Percentiles rank a stretch among this genome's conserved stretches.
Evolutionary conservation across 306 rosid species (phyloP).

Genomic region (Ziziphus jujuba): DNA sequence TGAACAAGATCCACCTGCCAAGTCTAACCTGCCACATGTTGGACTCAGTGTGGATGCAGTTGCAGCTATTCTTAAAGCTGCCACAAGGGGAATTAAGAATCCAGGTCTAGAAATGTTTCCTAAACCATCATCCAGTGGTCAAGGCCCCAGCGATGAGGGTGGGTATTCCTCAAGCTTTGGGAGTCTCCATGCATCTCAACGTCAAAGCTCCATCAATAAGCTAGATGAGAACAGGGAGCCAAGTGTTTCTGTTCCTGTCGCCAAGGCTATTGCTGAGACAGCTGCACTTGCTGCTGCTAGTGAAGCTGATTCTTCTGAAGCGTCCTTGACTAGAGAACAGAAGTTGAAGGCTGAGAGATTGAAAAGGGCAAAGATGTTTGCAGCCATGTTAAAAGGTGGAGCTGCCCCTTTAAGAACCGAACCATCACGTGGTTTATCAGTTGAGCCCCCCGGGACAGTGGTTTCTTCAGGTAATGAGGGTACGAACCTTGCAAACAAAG

Average conservation of each 20-base stretch:
- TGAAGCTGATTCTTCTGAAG: constrained; percentile 84
- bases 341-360: constrained; percentile 82
- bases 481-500: constrained; percentile 44
- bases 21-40: constrained; percentile 39
- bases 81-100: constrained; percentile 65
- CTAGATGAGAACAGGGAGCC: constrained; percentile 23
- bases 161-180: constrained; percentile 48
- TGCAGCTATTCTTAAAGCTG: constrained; percentile 89
- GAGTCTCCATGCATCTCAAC: constrained; percentile 47
- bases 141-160: constrained; percentile 46
- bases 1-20: constrained; percentile 48
- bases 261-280: constrained; percentile 63
- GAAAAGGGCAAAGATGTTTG: constrained; percentile 86
- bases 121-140: constrained; percentile 47
- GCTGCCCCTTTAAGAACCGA: constrained; percentile 53
- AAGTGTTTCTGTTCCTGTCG: constrained; percentile 44
- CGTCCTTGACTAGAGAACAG: constrained; percentile 69
- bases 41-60: constrained; percentile 48
- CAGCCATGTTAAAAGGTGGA: constrained; percentile 71
- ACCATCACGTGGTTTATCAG: constrained; percentile 42
- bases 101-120: constrained; percentile 46
- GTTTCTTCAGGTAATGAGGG: constrained; percentile 51
- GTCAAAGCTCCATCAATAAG: constrained; percentile 27
- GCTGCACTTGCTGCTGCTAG: constrained; percentile 65
- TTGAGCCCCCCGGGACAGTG: constrained; percentile 59